Percentiles rank a stretch among this genome's conserved stretches.
These are phyloP conservation scores for Paecilomyces dactylethromorphus DNA, from an alignment of 2,329 filamentous ascomycete species.

Conservation along the genomic window DNA sequence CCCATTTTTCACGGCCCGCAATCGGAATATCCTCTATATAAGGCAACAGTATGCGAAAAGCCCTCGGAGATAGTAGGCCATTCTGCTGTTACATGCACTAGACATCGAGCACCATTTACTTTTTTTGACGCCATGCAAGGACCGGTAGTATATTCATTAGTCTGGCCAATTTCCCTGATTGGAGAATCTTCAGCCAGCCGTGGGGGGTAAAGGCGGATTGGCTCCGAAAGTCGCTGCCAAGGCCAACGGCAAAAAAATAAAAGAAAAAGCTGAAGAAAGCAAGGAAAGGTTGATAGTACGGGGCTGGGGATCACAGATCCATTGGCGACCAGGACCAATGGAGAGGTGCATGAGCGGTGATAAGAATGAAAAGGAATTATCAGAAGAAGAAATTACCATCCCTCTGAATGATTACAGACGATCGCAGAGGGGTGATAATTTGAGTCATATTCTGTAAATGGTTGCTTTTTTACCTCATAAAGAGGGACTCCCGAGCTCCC, in stretches of 20 bases:
- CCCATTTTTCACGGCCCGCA: not conserved
- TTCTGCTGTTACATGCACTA: too few relatives aligned
- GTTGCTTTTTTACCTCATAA: not conserved
- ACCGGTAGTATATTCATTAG: not conserved
- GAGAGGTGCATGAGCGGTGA: not conserved
- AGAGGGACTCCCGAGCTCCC: not conserved
- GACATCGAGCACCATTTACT: too few relatives aligned
- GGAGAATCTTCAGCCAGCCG: not conserved
- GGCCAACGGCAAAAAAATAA: not conserved
- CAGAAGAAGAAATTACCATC: too few relatives aligned
- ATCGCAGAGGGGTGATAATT: not conserved
- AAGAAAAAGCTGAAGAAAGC: not conserved
- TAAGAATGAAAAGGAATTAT: not conserved
- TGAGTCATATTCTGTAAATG: not conserved
- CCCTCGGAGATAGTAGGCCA: not conserved
- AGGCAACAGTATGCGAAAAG: not conserved
- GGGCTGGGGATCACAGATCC: not conserved
- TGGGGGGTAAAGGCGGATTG: not conserved
- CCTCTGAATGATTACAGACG: not conserved
- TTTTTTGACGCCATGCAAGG: not conserved
- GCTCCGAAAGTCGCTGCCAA: conserved; percentile 16
- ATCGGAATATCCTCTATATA: not conserved
- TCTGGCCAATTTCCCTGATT: not conserved
- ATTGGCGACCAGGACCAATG: not conserved
- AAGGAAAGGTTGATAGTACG: not conserved